Percentiles rank a stretch among this genome's conserved stretches.
Conservation (phyloP, 2,329 filamentous ascomycete genomes). For the Colletotrichum incanum region DNA sequence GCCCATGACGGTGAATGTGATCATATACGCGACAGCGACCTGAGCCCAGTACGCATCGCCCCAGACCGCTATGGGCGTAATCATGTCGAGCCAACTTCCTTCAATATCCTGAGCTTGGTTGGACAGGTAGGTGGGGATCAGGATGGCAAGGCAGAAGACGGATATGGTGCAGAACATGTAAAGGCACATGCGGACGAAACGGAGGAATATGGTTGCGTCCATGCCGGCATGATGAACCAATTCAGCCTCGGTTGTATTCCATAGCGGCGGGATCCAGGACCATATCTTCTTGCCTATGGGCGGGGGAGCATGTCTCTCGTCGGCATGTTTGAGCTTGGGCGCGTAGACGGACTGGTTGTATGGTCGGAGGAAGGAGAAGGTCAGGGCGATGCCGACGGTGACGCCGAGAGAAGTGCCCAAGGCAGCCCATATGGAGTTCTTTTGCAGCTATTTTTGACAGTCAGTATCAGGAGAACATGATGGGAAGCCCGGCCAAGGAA, state of each 20-base stretch:
- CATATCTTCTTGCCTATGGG: conserved; percentile 89
- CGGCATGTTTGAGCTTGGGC: conserved; percentile 92
- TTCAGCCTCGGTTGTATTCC: conserved; percentile 82
- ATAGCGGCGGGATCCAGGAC: conserved; percentile 86
- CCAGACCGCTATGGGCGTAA: conserved; percentile 73
- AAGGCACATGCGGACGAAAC: conserved; percentile 91
- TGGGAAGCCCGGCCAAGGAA: no score
- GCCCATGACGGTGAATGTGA: conserved; percentile 81
- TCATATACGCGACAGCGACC: conserved; percentile 73
- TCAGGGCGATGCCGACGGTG: conserved; percentile 79
- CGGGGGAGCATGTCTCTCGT: conserved; percentile 90
- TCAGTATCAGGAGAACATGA: not conserved
- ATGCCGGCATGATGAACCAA: conserved; percentile 88
- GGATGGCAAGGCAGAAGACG: conserved; percentile 80
- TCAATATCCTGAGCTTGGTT: conserved; percentile 49
- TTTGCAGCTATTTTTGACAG: conserved; percentile 55
- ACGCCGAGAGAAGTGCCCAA: conserved; percentile 85
- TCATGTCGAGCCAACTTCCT: conserved; percentile 67
- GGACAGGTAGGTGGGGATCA: conserved; percentile 85
- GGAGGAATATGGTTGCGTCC: conserved; percentile 92
- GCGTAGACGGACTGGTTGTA: conserved; percentile 95
- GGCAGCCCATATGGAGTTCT: conserved; percentile 81
- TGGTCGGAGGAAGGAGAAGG: conserved; percentile 91
- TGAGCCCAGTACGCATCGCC: conserved; percentile 72
- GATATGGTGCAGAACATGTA: conserved; percentile 87